These are phyloP conservation scores for Aplosporella prunicola DNA, from an alignment of 2,329 filamentous ascomycete genomes.

Conservation along the genomic window DNA sequence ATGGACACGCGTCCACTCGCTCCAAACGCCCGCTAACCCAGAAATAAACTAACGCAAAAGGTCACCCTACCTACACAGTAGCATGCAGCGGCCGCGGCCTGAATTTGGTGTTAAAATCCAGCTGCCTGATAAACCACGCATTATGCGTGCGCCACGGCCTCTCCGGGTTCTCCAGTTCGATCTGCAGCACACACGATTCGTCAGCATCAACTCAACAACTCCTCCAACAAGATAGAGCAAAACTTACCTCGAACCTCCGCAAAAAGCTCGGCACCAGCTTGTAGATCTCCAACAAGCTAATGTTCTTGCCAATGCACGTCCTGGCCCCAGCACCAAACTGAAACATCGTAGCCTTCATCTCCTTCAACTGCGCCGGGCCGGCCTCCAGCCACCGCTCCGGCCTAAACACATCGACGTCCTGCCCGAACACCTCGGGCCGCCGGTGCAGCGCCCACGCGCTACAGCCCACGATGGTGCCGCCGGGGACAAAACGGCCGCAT, in stretches of 20 bases:
- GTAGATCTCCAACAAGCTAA: constrained; percentile 41
- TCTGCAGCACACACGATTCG: constrained; percentile 15
- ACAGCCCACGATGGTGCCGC: constrained; percentile 65
- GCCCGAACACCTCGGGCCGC: constrained; percentile 56
- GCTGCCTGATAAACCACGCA: constrained; percentile 45
- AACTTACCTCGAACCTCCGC: constrained; percentile 50
- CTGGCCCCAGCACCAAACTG: constrained; percentile 64
- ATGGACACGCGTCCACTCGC: too few species aligned
- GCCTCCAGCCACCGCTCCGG: constrained; percentile 59
- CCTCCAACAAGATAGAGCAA: not conserved
- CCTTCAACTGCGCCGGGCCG: constrained; percentile 47
- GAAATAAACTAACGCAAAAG: not conserved
- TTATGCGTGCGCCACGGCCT: constrained; percentile 40
- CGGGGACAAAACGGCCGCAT: constrained; percentile 51
- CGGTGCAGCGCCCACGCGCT: constrained; percentile 68
- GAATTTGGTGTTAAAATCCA: constrained; percentile 37
- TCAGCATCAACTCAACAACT: constrained; percentile 10
- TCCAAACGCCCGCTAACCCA: not conserved
- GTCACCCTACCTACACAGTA: not conserved
- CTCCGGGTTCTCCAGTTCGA: constrained; percentile 31
- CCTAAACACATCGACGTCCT: constrained; percentile 54
- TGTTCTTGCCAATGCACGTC: constrained; percentile 55
- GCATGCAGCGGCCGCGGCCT: constrained; percentile 16
- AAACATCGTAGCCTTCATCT: constrained; percentile 62
- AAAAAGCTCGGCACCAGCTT: constrained; percentile 49